Conservation (phyloP, 352 stramenopile species). For the Pythium aristosporum region DNA sequence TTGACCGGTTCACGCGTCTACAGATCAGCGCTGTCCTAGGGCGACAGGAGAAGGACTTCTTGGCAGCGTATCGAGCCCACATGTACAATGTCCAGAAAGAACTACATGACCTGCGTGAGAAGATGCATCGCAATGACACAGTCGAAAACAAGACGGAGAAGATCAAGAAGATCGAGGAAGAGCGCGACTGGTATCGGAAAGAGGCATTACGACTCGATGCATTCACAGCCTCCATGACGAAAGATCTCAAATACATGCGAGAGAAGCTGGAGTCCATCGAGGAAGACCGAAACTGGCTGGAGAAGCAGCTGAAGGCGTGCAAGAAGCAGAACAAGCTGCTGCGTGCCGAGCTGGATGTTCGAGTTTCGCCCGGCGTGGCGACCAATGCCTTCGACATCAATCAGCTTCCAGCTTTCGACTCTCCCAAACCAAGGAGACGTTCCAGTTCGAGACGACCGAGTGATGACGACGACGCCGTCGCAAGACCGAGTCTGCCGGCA, state of each 20-base stretch:
- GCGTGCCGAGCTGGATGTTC: slow-evolving; percentile 74
- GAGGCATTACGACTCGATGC: slow-evolving; percentile 89
- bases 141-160: slow-evolving; percentile 88
- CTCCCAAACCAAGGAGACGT: slow-evolving; percentile 5
- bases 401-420: slow-evolving; percentile 45
- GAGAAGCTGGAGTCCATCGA: slow-evolving; percentile 90
- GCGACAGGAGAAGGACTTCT: slow-evolving; percentile 91
- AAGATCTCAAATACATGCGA: slow-evolving; percentile 92
- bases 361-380: slow-evolving; percentile 28
- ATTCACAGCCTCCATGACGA: slow-evolving; percentile 90
- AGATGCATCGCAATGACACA: slow-evolving; percentile 88
- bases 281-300: slow-evolving; percentile 91
- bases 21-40: slow-evolving; percentile 87
- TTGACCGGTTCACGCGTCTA: not conserved
- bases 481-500: slow-evolving; percentile 7
- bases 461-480: slow-evolving; percentile 5
- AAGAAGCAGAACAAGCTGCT: slow-evolving; percentile 95
- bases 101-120: slow-evolving; percentile 89
- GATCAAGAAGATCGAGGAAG: slow-evolving; percentile 92
- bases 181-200: slow-evolving; percentile 93
- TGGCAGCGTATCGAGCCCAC: slow-evolving; percentile 91
- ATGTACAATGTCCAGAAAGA: slow-evolving; percentile 96
- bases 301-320: slow-evolving; percentile 91
- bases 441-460: slow-evolving; percentile 4
- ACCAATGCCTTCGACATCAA: slow-evolving; percentile 31